phyloP scores from a whole-genome alignment of 257 asterid genomes.

The Asclepias syriaca region DNA sequence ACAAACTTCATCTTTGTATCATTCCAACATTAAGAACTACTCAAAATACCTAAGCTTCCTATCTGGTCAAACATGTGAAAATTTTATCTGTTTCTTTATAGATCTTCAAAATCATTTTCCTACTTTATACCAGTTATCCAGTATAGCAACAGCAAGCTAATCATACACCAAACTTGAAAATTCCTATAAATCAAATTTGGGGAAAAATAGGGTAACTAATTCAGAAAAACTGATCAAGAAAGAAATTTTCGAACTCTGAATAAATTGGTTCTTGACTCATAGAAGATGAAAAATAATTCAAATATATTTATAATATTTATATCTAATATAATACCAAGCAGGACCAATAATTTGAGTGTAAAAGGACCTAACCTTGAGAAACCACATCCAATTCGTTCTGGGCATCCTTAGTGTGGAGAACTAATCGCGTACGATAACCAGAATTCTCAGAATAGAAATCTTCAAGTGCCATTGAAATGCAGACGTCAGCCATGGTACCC shows the following conservation, averaged over 20 bases:
- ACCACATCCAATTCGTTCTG: conserved; percentile 27
- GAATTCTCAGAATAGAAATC: conserved; percentile 41
- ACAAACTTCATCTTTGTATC: no score
- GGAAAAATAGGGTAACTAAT: not conserved
- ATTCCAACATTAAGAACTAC: no score
- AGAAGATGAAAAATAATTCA: no score
- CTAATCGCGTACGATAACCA: conserved; percentile 33
- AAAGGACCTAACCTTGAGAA: conserved; percentile 33
- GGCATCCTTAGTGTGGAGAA: conserved; percentile 33
- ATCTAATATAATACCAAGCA: no score
- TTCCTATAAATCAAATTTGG: not conserved
- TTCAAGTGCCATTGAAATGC: conserved; percentile 45
- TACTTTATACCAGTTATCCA: not conserved
- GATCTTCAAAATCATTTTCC: not conserved
- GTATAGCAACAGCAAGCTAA: not conserved
- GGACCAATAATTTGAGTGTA: not conserved
- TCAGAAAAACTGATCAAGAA: not conserved
- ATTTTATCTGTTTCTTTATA: not conserved
- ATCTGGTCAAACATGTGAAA: not conserved
- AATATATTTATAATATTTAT: no score
- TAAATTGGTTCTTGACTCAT: no score
- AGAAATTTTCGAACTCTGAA: not conserved
- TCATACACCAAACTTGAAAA: not conserved
- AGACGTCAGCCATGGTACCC: conserved; percentile 42
- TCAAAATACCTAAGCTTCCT: no score